A percentile compares a stretch with the other conserved stretches of the same genome.
Evolutionary conservation across 2,329 filamentous ascomycete species (phyloP).

Genomic region (Aspergillus latus): DNA sequence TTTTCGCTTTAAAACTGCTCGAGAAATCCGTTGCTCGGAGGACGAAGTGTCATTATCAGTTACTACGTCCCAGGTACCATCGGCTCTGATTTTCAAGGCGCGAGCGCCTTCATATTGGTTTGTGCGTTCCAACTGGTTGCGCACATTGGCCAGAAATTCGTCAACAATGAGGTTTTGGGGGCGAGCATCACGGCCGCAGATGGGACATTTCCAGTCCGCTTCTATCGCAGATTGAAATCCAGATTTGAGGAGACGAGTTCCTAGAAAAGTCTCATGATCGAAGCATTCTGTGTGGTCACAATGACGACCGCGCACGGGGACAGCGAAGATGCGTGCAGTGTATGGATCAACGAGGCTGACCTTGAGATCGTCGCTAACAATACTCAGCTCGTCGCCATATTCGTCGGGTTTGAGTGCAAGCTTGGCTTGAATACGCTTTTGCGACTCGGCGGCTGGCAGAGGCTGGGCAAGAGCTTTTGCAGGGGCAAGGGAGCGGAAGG

Average conservation of each 20-base stretch:
- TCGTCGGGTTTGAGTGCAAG: conserved; percentile 39
- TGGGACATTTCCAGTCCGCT: conserved; percentile 78
- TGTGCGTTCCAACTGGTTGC: conserved; percentile 52
- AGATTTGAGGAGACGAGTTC: conserved; percentile 56
- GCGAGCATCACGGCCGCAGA: conserved; percentile 75
- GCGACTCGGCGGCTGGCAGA: conserved; percentile 51
- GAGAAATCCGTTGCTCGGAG: conserved; percentile 5
- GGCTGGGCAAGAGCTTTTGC: conserved; percentile 43
- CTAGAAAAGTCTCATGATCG: conserved; percentile 78
- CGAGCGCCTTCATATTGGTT: conserved; percentile 54
- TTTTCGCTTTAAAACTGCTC: conserved; percentile 19
- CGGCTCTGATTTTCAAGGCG: conserved; percentile 61
- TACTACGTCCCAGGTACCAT: conserved; percentile 66
- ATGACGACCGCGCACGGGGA: conserved; percentile 66
- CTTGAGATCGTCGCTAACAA: conserved; percentile 58
- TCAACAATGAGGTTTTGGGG: conserved; percentile 72
- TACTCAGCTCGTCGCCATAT: conserved; percentile 61
- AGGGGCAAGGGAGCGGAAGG: conserved; percentile 48
- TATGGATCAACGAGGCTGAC: conserved; percentile 69
- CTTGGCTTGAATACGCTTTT: conserved; percentile 57
- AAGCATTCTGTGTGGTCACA: conserved; percentile 88
- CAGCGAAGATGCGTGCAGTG: conserved; percentile 62
- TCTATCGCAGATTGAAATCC: conserved; percentile 40
- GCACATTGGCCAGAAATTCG: conserved; percentile 67
- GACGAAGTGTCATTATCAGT: conserved; percentile 28